Percentiles rank a stretch among this genome's conserved stretches.
Evolutionary conservation across 345 rosid genomes (phyloP).

Genomic region (Sisymbrium altissimum): DNA sequence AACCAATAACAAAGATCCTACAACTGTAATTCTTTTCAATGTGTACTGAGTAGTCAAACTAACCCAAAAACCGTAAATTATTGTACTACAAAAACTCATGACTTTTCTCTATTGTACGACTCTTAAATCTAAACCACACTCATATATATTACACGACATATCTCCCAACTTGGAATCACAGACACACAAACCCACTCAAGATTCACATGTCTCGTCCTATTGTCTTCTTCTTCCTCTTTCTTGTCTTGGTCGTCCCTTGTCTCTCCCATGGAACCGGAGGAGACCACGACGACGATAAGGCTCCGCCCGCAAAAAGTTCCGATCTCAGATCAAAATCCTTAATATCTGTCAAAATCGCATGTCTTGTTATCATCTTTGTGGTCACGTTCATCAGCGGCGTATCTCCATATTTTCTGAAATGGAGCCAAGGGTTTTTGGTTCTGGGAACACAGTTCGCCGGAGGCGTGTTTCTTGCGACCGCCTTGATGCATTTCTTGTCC

Average conservation of each 20-base stretch:
- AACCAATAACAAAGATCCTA: not conserved
- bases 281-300: conserved; percentile 32
- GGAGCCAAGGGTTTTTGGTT: conserved; percentile 77
- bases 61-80: not conserved
- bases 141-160: not conserved
- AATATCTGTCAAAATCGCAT: conserved; percentile 57
- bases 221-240: conserved; percentile 38
- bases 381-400: conserved; percentile 71
- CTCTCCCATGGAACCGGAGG: conserved; percentile 47
- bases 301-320: not conserved
- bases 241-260: conserved; percentile 46
- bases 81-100: conserved; percentile 21
- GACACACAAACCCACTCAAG: not conserved
- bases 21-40: not conserved
- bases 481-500: conserved; percentile 75
- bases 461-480: conserved; percentile 85
- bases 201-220: conserved; percentile 40
- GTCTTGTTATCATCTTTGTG: conserved; percentile 55
- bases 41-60: not conserved
- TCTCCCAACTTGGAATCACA: conserved; percentile 2
- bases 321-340: conserved; percentile 53
- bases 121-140: conserved; percentile 1
- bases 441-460: conserved; percentile 83
- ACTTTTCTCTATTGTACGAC: conserved; percentile 8
- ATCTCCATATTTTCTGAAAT: conserved; percentile 70